Evolutionary conservation across 169 alveolate genomes (phyloP).

Genomic region (Cryptosporidium sp.): DNA sequence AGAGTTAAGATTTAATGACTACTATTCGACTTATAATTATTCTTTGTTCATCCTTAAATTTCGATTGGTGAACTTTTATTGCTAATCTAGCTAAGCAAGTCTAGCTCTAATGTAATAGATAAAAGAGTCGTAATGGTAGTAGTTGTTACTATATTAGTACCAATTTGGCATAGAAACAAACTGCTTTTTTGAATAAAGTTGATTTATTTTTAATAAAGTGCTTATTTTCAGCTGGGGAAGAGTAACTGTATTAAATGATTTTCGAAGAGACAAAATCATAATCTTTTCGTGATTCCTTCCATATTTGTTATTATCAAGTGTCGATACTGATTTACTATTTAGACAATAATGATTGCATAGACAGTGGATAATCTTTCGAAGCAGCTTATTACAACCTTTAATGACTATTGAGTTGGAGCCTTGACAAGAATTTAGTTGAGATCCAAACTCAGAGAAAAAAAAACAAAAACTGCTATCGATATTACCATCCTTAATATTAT

Average conservation of each 20-base stretch:
- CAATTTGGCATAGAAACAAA: background rate
- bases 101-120: background rate
- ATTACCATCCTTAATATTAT: background rate
- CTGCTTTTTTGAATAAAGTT: background rate
- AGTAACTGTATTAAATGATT: background rate
- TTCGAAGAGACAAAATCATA: constrained; percentile 12
- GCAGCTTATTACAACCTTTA: constrained; percentile 29
- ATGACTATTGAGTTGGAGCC: background rate
- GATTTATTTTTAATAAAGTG: constrained; percentile 10
- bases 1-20: background rate
- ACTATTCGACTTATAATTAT: background rate
- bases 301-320: background rate
- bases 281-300: background rate
- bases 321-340: background rate
- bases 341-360: background rate
- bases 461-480: background rate
- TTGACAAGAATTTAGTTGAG: background rate
- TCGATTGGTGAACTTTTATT: background rate
- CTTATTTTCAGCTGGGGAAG: background rate
- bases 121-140: background rate
- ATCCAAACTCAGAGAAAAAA: background rate
- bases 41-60: background rate
- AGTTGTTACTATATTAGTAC: too few species aligned
- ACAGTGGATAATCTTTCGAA: constrained; percentile 29
- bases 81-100: too few species aligned